Conservation (phyloP, 306 rosid species). For the Cucurbita moschata region DNA sequence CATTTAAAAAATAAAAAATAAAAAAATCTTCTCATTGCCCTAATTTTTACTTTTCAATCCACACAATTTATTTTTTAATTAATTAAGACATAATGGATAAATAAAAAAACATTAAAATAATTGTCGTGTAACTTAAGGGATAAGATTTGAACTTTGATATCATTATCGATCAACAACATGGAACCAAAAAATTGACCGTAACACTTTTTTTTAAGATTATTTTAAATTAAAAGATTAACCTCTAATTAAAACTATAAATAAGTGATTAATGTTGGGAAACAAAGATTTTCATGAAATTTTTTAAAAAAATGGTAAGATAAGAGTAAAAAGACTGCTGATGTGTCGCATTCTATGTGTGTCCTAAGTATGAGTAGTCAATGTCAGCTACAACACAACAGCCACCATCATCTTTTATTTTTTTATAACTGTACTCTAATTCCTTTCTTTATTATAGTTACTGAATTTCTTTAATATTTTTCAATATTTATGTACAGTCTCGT, state of each 20-base stretch:
- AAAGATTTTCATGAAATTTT: not conserved
- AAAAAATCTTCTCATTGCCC: no score
- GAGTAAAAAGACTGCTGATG: not conserved
- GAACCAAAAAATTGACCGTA: constrained; percentile 26
- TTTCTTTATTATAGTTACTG: no score
- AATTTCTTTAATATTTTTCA: no score
- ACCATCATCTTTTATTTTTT: not conserved
- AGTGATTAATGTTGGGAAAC: not conserved
- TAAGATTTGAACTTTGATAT: constrained; percentile 29
- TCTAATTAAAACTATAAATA: not conserved
- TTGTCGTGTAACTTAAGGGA: constrained; percentile 31
- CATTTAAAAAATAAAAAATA: no score
- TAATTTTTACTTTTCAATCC: no score
- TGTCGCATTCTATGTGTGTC: not conserved
- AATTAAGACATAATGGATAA: not conserved
- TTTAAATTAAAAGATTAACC: not conserved
- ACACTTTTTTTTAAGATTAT: constrained; percentile 6
- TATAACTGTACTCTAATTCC: no score
- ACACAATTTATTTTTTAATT: no score
- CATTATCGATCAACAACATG: constrained; percentile 14
- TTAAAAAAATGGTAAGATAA: not conserved
- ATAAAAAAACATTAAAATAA: not conserved
- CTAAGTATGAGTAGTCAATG: not conserved
- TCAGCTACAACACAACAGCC: not conserved
- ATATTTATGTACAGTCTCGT: no score